These are phyloP conservation scores for Cryphonectria nitschkei DNA, from an alignment of 2,329 filamentous ascomycete genomes.

Conservation along the genomic window DNA sequence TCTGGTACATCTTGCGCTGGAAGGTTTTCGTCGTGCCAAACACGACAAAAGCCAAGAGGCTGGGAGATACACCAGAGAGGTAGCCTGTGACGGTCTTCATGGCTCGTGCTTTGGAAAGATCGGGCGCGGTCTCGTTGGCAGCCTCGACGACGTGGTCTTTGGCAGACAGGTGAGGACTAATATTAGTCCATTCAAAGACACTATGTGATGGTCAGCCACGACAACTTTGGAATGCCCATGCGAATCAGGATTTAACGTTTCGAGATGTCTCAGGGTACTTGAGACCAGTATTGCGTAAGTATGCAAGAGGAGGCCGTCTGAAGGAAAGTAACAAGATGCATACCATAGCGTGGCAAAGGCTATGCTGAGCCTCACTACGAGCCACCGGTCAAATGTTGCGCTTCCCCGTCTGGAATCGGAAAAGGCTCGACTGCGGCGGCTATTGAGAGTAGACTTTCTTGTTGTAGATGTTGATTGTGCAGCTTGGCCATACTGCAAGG, in stretches of 20 bases:
- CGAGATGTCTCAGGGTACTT: not conserved
- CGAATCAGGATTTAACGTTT: not conserved
- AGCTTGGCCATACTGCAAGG: not conserved
- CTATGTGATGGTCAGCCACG: not conserved
- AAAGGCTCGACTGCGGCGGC: slow-evolving; percentile 16
- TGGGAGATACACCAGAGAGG: slow-evolving; percentile 35
- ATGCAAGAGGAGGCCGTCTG: not conserved
- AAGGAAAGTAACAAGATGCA: not conserved
- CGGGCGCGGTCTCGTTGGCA: slow-evolving; percentile 28
- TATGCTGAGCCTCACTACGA: slow-evolving; percentile 26
- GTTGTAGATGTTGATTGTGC: not conserved
- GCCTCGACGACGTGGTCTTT: slow-evolving; percentile 41
- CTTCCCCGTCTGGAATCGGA: slow-evolving; percentile 2
- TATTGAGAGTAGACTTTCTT: slow-evolving; percentile 1
- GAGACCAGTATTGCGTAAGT: not conserved
- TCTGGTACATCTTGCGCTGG: slow-evolving; percentile 31
- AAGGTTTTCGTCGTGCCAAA: slow-evolving; percentile 36
- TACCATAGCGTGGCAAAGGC: slow-evolving; percentile 26
- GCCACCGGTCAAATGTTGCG: slow-evolving; percentile 25
- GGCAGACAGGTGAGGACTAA: slow-evolving; percentile 16
- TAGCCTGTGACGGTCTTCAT: slow-evolving; percentile 31
- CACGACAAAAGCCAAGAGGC: slow-evolving; percentile 34
- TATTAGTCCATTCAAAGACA: slow-evolving; percentile 26
- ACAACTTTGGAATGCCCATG: not conserved
- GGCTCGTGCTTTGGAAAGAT: slow-evolving; percentile 22